Percentiles rank a stretch among this genome's conserved stretches.
phyloP scores from a whole-genome alignment of 345 rosid species.

The Eucalyptus tenuipes region DNA sequence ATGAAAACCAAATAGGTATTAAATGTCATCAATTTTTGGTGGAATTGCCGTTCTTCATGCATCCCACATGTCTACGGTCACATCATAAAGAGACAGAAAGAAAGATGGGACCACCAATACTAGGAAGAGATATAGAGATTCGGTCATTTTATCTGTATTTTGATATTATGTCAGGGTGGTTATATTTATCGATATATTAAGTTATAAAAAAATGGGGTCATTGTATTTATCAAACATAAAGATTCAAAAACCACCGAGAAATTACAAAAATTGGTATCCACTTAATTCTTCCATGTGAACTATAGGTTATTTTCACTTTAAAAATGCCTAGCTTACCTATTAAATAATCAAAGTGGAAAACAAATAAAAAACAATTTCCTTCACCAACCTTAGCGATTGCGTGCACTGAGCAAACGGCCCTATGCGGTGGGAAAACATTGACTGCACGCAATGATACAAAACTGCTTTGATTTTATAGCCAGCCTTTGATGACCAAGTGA shows the following conservation, averaged over 20 bases:
- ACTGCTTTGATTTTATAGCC: not conserved
- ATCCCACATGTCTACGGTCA: not conserved
- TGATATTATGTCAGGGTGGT: not conserved
- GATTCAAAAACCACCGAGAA: not conserved
- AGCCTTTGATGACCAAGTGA: not conserved
- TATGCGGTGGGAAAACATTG: not conserved
- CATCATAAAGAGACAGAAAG: not conserved
- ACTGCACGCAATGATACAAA: not conserved
- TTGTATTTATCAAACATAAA: not conserved
- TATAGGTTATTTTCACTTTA: not conserved
- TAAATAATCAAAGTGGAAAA: not conserved
- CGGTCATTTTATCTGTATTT: not conserved
- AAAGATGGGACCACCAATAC: not conserved
- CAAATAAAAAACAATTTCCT: not conserved
- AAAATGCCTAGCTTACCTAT: not conserved
- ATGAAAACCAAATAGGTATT: not conserved
- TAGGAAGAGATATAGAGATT: not conserved
- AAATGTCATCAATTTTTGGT: not conserved
- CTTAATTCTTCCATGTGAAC: not conserved
- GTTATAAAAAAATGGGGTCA: not conserved
- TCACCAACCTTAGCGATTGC: not conserved
- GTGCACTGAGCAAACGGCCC: not conserved
- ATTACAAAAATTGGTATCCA: not conserved
- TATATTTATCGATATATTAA: not conserved
- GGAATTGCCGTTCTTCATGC: not conserved